Conservation (phyloP, 225 moss, liverwort and hornwort species). For the Bryum argenteum region DNA sequence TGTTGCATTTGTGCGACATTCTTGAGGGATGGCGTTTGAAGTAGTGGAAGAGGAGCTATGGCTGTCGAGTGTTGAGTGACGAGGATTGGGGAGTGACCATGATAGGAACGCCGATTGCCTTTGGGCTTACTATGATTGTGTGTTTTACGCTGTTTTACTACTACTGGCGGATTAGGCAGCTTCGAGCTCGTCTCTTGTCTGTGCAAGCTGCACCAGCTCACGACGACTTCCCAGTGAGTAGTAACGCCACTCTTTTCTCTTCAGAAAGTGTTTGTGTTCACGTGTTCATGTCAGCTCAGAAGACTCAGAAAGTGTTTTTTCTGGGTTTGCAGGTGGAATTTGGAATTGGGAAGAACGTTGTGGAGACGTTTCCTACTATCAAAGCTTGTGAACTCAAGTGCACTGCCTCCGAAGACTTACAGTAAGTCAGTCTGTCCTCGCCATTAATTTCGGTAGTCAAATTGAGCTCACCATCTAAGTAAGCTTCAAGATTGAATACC, state of each 20-base stretch:
- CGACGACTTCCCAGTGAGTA: conserved; percentile 48
- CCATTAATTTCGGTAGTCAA: background rate
- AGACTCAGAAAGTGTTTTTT: background rate
- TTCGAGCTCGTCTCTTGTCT: conserved; percentile 56
- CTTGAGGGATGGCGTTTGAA: conserved; percentile 20
- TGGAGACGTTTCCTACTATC: conserved; percentile 64
- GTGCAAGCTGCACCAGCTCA: conserved; percentile 44
- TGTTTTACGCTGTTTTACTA: conserved; percentile 66
- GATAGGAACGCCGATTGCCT: conserved; percentile 64
- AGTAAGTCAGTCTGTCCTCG: conserved; percentile 28
- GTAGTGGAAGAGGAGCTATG: no score
- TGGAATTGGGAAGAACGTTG: conserved; percentile 61
- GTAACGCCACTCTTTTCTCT: background rate
- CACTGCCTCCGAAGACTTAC: conserved; percentile 51
- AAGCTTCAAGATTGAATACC: background rate
- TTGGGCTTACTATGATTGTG: conserved; percentile 64
- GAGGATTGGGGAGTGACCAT: conserved; percentile 17
- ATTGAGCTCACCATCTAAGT: background rate
- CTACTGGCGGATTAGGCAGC: conserved; percentile 67
- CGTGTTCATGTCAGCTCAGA: background rate
- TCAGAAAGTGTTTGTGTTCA: background rate
- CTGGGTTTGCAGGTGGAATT: conserved; percentile 39
- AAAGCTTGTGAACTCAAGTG: conserved; percentile 57
- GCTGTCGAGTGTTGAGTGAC: no score
- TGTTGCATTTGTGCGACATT: conserved; percentile 20